Evolutionary conservation across 306 rosid genomes (phyloP).

Genomic region (Dryas drummondii): DNA sequence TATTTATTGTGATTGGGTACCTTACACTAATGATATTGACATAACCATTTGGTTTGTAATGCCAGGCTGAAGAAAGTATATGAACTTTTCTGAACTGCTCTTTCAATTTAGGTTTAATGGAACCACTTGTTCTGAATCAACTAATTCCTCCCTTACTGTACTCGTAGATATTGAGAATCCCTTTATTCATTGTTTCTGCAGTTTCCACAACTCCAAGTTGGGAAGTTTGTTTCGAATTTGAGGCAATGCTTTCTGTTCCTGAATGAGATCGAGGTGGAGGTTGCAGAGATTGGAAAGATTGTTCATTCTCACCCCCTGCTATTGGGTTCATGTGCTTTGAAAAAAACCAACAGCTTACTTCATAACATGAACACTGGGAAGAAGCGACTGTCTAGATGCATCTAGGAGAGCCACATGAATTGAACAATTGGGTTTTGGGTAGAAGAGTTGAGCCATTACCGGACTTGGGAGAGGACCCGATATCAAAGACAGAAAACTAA

Average conservation of each 20-base stretch:
- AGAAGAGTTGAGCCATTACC: conserved; percentile 33
- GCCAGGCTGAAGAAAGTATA: no score
- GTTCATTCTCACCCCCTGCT: conserved; percentile 45
- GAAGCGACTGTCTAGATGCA: conserved; percentile 42
- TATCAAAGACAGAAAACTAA: conserved; percentile 32
- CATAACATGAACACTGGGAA: conserved; percentile 53
- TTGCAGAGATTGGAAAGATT: conserved; percentile 50
- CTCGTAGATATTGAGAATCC: no score
- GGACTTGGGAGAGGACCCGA: conserved; percentile 11
- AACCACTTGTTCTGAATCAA: no score
- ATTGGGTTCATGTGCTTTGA: conserved; percentile 56
- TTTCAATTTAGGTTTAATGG: no score
- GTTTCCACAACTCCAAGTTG: conserved; percentile 50
- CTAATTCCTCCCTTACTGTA: no score
- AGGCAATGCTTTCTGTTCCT: conserved; percentile 44
- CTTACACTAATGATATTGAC: no score
- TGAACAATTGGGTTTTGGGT: conserved; percentile 57
- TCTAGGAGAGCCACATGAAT: conserved; percentile 49
- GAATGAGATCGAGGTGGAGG: conserved; percentile 57
- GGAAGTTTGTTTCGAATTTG: conserved; percentile 52
- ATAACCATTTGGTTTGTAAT: no score
- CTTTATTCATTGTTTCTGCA: conserved; percentile 40
- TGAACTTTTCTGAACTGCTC: no score
- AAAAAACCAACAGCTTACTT: conserved; percentile 51
- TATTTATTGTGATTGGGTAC: no score